Evolutionary conservation across 2,329 filamentous ascomycete genomes (phyloP), one percentile per base, ranked within the genome.

Genomic region (Myriosclerotinia duriaeana): DNA sequence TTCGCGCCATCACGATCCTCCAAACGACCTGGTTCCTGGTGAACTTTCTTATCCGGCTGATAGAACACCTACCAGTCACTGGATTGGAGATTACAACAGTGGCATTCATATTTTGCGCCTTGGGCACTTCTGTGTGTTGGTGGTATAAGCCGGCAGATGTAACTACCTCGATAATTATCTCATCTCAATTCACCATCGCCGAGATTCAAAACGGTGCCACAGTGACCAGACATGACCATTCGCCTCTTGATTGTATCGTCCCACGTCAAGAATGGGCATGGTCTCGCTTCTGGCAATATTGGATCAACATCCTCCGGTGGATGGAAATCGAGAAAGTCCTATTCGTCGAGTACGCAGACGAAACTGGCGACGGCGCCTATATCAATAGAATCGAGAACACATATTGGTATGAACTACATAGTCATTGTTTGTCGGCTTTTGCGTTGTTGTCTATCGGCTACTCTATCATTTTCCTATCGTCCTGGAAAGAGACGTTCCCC

Each of bases 51-150:
- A 17, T 36, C 11, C 54, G 54, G 5, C 15, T 26, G 17, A 26
- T 22, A 58, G 30, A 58, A 44, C 15, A 26, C 20, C 20, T 58
- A 26, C 20, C 22, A 12, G 40, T 58, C 11, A 40, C 54, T 17
- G 54, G 54, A 26, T 58, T 58, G 17, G 54, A 58, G 17, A 17
- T 58, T n/a, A 58, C 54, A 38, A 58, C 54, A 3, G 54, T 26
- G 54, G 54, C 54, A 11, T 58, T 58, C 15, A 44, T 58, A 72
- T 54, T 69, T 55, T 58, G 54, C 60, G 5, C 12, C 73, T 44
- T 71, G 64, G 12, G 54, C 54, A 62, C 59, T 61, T 20, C 70
- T 69, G 69, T 55, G 22, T 61, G 54, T 53, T 48, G 53, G 40
- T 34, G 54, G 60, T n/a, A 53, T 36, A 42, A 53, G 17, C 17